Conservation (phyloP, 2,329 filamentous ascomycete species). For the Nemania sp. region DNA sequence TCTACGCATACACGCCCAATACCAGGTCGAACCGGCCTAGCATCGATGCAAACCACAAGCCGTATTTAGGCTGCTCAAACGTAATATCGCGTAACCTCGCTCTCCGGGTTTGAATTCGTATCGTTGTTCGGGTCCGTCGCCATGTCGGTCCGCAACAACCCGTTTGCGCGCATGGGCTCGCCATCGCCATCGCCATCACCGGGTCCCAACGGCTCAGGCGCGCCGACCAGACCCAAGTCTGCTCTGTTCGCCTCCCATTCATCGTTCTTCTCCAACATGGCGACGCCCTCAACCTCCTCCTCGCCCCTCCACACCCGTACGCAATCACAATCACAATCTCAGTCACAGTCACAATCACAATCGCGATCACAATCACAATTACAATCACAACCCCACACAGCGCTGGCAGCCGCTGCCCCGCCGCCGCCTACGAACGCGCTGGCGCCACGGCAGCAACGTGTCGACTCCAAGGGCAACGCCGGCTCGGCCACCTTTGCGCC, state of each 20-base stretch:
- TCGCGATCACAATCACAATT: no score
- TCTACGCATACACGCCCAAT: background rate
- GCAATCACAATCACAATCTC: no score
- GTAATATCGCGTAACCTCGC: background rate
- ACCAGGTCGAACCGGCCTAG: background rate
- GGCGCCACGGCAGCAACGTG: slow-evolving; percentile 47
- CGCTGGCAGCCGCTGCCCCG: slow-evolving; percentile 46
- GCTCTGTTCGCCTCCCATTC: slow-evolving; percentile 68
- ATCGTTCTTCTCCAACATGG: slow-evolving; percentile 44
- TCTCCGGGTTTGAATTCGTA: background rate
- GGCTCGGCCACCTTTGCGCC: slow-evolving; percentile 87
- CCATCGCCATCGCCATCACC: slow-evolving; percentile 66
- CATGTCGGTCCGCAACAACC: slow-evolving; percentile 76
- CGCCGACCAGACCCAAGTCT: slow-evolving; percentile 64
- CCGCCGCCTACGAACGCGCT: slow-evolving; percentile 43
- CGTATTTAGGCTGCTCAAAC: slow-evolving; percentile 13
- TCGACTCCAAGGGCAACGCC: slow-evolving; percentile 67
- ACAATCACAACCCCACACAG: no score
- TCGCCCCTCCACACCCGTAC: slow-evolving; percentile 61
- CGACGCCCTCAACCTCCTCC: slow-evolving; percentile 35
- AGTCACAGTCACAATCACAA: no score
- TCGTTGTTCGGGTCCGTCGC: slow-evolving; percentile 42
- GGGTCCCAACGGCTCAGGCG: slow-evolving; percentile 39
- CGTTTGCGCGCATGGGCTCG: slow-evolving; percentile 72
- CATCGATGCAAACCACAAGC: slow-evolving; percentile 21